Evolutionary conservation across 2,329 filamentous ascomycete genomes (phyloP).

Genomic region (Cordyceps pruinosa): DNA sequence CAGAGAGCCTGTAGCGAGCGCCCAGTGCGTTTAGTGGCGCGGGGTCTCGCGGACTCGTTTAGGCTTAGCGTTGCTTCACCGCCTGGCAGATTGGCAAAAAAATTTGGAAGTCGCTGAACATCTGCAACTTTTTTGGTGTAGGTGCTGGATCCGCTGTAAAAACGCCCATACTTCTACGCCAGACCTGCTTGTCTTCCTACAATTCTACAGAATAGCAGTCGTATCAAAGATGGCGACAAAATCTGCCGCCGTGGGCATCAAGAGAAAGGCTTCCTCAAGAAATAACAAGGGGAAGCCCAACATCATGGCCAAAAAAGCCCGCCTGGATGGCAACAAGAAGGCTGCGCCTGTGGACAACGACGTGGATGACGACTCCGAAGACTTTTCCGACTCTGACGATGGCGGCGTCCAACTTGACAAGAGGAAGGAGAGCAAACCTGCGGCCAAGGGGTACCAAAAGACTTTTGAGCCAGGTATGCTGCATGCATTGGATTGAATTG

Average conservation of each 20-base stretch:
- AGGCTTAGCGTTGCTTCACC: conserved; percentile 23
- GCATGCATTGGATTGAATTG: background rate
- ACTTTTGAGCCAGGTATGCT: conserved; percentile 36
- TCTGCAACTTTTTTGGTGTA: conserved; percentile 4
- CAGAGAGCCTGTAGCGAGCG: background rate
- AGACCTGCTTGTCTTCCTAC: conserved; percentile 9
- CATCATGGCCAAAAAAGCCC: conserved; percentile 45
- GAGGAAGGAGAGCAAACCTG: conserved; percentile 29
- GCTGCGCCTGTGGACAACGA: conserved; percentile 24
- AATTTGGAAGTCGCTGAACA: conserved; percentile 13
- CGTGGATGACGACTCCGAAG: conserved; percentile 32
- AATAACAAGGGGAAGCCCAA: conserved; percentile 39
- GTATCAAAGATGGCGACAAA: conserved; percentile 41
- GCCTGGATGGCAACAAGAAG: conserved; percentile 30
- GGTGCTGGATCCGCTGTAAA: background rate
- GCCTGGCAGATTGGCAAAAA: conserved; percentile 28
- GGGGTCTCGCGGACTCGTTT: conserved; percentile 9
- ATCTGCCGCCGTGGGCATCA: conserved; percentile 39
- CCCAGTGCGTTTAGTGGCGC: background rate
- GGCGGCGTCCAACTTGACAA: conserved; percentile 43
- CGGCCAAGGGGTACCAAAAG: conserved; percentile 29
- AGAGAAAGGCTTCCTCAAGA: conserved; percentile 47
- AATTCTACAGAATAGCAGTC: conserved; percentile 1
- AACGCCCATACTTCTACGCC: conserved; percentile 1
- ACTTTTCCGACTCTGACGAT: conserved; percentile 46